Conservation (phyloP, 2,329 filamentous ascomycete species). For the Colletotrichum sp. region DNA sequence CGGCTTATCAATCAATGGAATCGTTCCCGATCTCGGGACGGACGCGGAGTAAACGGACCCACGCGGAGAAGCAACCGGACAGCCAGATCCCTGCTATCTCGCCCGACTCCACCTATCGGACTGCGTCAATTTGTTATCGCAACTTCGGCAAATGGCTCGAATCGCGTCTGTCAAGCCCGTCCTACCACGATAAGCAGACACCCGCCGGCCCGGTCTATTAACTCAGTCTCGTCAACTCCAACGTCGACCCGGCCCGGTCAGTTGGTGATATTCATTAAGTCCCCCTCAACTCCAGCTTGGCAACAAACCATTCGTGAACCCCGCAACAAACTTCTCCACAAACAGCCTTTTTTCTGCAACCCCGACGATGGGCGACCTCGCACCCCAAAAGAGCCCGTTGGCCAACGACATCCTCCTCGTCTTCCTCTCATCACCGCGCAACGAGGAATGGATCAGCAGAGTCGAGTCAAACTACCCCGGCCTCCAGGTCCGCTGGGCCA, state of each 20-base stretch:
- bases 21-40: not conserved
- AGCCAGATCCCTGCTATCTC: not conserved
- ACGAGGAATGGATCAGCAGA: constrained; percentile 37
- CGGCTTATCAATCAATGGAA: not conserved
- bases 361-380: not conserved
- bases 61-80: not conserved
- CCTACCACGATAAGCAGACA: not conserved
- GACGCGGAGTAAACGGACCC: not conserved
- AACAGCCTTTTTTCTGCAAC: not conserved
- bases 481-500: constrained; percentile 40
- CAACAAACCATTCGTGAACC: not conserved
- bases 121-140: not conserved
- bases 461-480: constrained; percentile 39
- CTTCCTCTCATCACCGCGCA: constrained; percentile 33
- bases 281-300: not conserved
- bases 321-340: not conserved
- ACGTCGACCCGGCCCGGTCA: not conserved
- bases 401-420: constrained; percentile 45
- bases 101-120: not conserved
- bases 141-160: not conserved
- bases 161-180: not conserved
- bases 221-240: not conserved
- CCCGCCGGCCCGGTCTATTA: not conserved
- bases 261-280: not conserved
- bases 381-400: constrained; percentile 21